Base-by-base conservation (phyloP, 768 basidiomycete species). In the Vararia minispora region DNA sequence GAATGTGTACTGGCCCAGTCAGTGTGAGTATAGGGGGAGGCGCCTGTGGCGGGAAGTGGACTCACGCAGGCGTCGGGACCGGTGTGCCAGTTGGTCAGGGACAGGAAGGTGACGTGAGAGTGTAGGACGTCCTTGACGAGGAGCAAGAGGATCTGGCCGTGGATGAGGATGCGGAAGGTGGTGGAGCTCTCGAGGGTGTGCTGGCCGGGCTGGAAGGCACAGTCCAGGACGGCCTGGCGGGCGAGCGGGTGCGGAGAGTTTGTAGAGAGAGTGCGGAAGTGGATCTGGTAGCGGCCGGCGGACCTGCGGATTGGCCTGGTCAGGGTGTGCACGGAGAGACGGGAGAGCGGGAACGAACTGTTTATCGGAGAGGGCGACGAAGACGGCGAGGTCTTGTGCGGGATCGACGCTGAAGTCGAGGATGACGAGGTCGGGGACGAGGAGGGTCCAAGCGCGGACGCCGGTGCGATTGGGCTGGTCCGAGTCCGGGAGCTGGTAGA, bases 321-420 rank as follows among this genome's bases (percentile, higher is more conserved):
- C n/a, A n/a, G n/a, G n/a, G n/a, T n/a, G n/a, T 10, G 26, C 16
- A 16, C 22, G 44, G 41, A 20, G 11, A 29, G 34, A 33, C 29
- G 21, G 14, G 31, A 12, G 13, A 12, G 6, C 33, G 23, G n/a
- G 28, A 33, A 38, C n/a, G 53, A 69, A 43, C 49, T 72, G 71
- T 60, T 57, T 17, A 55, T 48, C 26, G 64, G 56, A 0, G 68
- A 66, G 54, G 3, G 65, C 58, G 12, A 74, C 65, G 10, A 76
- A 62, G 10, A 71, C 66, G 12, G 74, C 56, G 4, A 76, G 51
- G 52, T 75, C 70, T 52, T 72, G 70, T 4, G 63, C 57, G 9
- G 69, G 71, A 54, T 72, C 71, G 64, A 75, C 72, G 1, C 72
- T 72, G 35, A 75, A 73, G 44, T 76, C 72, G 18, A 71, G 60